Base-by-base conservation (phyloP, 2,329 filamentous ascomycete species). In the Talaromyces sp. region DNA sequence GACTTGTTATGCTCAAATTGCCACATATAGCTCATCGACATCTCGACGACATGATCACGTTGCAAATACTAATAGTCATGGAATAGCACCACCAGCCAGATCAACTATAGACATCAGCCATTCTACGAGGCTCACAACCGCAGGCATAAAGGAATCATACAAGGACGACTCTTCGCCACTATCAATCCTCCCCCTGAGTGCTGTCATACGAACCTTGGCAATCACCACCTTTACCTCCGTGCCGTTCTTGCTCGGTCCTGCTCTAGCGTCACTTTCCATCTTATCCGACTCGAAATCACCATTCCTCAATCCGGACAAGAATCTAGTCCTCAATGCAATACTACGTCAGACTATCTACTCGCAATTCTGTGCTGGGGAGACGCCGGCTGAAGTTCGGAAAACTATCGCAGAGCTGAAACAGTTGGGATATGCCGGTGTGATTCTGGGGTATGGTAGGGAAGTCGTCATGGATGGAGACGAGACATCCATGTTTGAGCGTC, bases 321-420 rank as follows among this genome's bases (percentile, higher is more conserved):
- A 96, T 74, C 87, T 87, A 0, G 56, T 94, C 1, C 82, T 96
- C 16, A 85, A 87, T 50, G 85, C 82, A 66, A 74, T 93, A 48
- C 82, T 97, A 59, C 92, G 93, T 75, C 86, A 88, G 73, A 96
- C 92, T 0, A 93, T 97, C 72, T 97, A 97, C 75, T 87, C 88
- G 27, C 93, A 97, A 72, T 97, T 96, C 77, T 97, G 93, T 76
- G 92, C 91, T 0, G 93, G 93, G 33, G 90, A 93, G 77, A 90
- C 86, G 58, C 82, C 84, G 0, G 71, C 75, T 1, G 91, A 97
- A 76, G 89, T 96, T 1, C 81, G 82, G 48, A 78, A 75, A 35
- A 93, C 90, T 0, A 85, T 92, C 35, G 74, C 82, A 1, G 81
- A 83, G 1, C 82, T 96, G 10, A 91, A 92, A 76, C 76, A 82